Percentiles rank a stretch among this genome's conserved stretches.
phyloP scores from a whole-genome alignment of 2,329 filamentous ascomycete species.

The Penicillium janthinellum region DNA sequence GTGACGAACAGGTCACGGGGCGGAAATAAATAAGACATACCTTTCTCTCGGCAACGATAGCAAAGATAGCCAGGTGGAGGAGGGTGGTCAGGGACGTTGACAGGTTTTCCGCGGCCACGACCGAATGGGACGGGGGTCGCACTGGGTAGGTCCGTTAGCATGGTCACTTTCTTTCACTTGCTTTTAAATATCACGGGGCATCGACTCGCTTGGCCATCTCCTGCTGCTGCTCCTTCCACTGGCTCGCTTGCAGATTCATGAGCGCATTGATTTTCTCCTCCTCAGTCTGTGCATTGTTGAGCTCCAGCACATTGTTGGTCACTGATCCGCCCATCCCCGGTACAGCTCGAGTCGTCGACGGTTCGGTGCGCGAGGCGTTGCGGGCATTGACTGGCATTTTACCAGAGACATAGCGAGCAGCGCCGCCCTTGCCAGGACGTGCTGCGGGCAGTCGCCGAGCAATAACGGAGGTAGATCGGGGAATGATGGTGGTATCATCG shows the following conservation, averaged over 20 bases:
- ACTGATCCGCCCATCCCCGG: conserved; percentile 45
- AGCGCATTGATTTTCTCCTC: conserved; percentile 93
- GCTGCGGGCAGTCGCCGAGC: conserved; percentile 81
- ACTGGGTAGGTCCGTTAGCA: conserved; percentile 43
- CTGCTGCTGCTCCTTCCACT: conserved; percentile 92
- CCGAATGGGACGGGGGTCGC: conserved; percentile 48
- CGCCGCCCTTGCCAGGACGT: conserved; percentile 83
- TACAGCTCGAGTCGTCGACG: conserved; percentile 40
- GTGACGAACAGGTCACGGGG: conserved; percentile 3
- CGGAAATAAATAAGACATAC: conserved; percentile 35
- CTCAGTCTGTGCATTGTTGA: conserved; percentile 82
- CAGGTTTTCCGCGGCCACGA: conserved; percentile 39
- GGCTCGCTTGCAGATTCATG: conserved; percentile 83
- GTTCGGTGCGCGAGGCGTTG: conserved; percentile 71
- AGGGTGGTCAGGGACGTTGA: conserved; percentile 86
- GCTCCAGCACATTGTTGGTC: conserved; percentile 61
- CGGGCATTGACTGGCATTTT: conserved; percentile 91
- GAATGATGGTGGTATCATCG: conserved; percentile 96
- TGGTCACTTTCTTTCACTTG: not conserved
- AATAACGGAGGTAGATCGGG: conserved; percentile 89
- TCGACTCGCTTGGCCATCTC: conserved; percentile 76
- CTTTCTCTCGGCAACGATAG: conserved; percentile 94
- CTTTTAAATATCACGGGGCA: not conserved
- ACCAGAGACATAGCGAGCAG: conserved; percentile 91
- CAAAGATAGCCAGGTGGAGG: conserved; percentile 94